Base-by-base conservation (phyloP, 257 asterid species). In the Cinchona pubescens region DNA sequence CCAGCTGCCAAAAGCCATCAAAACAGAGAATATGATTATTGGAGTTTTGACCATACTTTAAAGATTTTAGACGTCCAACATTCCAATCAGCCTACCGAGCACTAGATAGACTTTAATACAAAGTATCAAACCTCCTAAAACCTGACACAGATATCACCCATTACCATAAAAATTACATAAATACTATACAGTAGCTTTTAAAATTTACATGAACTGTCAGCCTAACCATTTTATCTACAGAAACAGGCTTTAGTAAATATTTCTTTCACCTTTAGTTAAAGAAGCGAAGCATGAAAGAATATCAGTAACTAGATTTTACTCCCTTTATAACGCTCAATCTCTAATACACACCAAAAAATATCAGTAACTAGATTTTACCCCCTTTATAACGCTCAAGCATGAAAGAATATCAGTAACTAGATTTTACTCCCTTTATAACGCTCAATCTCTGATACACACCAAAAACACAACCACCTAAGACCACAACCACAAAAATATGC, bases 1-100 rank as follows among this genome's bases (percentile, higher is more conserved):
- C 96, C 96, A 92, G 90, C 97, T 92, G 96, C 86, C 74, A 89
- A 75, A 71, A 68, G 77, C 56, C 66, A 78, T 51, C 61, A 80
- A 87, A 58, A 37, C 64, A 66, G 62, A 80, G 75, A 29, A 68
- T 3, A 51, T 72, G 71, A 68, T 77, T 5, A 75, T 79, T 72
- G 55, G 72, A 67, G 56, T 84, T 79, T 72, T 25, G 35, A n/a
- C 21, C 69, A 55, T 27, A 72, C 27, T 29, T n/a, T 18, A 76
- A 72, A 69, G 25, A 66, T 55, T 62, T 35, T 45, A 16, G 25
- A 56, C 62, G 38, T 59, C 19, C n/a, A 76, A 63, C 45, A 67
- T 59, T n/a, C 27, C 48, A 49, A 75, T 48, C 45, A 51, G 45
- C 37, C 65, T n/a, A 73, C 65, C 9, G 21, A 18, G 37, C 27